These are phyloP conservation scores for Erodium maritimum DNA, from an alignment of 345 rosid species.

Conservation along the genomic window DNA sequence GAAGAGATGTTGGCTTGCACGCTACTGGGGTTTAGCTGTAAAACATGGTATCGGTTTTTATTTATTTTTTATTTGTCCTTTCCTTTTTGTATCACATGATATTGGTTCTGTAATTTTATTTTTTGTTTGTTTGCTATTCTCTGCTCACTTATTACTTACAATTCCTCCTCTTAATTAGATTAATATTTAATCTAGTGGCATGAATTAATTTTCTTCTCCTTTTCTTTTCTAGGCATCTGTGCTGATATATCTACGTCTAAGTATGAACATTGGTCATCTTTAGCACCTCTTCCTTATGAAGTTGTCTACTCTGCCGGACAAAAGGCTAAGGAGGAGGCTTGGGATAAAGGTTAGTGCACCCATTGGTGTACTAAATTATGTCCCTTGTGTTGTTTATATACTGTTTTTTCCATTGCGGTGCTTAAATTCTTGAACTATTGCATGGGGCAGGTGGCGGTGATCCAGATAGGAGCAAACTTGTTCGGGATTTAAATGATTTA, in stretches of 20 bases:
- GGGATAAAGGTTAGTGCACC: conserved; percentile 46
- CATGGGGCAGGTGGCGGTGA: conserved; percentile 35
- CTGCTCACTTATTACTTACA: background rate
- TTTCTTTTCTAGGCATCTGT: conserved; percentile 33
- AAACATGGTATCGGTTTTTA: conserved; percentile 39
- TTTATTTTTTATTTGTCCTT: background rate
- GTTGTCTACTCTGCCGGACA: conserved; percentile 94
- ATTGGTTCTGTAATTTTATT: background rate
- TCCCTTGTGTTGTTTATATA: background rate
- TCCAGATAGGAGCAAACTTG: conserved; percentile 38
- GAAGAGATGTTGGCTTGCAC: conserved; percentile 99
- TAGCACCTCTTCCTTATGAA: conserved; percentile 97
- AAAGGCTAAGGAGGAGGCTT: conserved; percentile 72
- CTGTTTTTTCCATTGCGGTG: background rate
- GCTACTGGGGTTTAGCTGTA: conserved; percentile 89
- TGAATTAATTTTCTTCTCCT: background rate
- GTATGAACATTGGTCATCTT: conserved; percentile 86
- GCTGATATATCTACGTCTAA: conserved; percentile 70
- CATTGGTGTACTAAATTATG: conserved; percentile 2
- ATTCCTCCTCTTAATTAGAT: background rate
- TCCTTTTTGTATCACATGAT: background rate
- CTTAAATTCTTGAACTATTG: background rate
- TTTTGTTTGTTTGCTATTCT: background rate
- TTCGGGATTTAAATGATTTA: conserved; percentile 58
- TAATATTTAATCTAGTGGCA: background rate